These are phyloP conservation scores for Thermomyces lanuginosus DNA, from an alignment of 2,329 filamentous ascomycete species.

Conservation along the genomic window DNA sequence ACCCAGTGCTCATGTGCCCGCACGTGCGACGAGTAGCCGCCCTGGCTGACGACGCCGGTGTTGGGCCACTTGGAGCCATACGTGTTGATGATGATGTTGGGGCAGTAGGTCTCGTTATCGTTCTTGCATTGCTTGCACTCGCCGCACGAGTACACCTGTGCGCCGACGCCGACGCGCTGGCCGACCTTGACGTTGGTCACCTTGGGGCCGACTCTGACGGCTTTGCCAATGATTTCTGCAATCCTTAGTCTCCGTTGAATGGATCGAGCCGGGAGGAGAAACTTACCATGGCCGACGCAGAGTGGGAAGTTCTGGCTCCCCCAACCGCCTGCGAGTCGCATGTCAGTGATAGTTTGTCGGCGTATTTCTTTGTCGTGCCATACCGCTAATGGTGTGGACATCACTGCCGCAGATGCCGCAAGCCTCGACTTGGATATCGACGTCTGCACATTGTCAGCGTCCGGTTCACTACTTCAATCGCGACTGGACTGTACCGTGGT, in stretches of 20 bases:
- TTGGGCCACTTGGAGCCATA: constrained; percentile 38
- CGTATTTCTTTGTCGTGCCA: constrained; percentile 1
- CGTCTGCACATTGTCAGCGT: constrained; percentile 35
- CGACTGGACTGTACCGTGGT: constrained; percentile 39
- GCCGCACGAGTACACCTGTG: constrained; percentile 49
- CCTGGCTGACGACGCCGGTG: constrained; percentile 43
- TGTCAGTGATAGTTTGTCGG: neutral
- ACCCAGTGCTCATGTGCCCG: constrained; percentile 22
- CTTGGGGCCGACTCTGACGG: constrained; percentile 49
- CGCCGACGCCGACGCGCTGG: constrained; percentile 52
- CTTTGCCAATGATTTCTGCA: constrained; percentile 51
- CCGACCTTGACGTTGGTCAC: constrained; percentile 46
- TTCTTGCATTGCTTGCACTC: constrained; percentile 49
- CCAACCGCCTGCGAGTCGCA: constrained; percentile 32
- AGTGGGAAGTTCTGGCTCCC: constrained; percentile 36
- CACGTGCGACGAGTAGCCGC: constrained; percentile 18
- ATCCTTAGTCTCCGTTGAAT: no score
- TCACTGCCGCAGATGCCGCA: constrained; percentile 64
- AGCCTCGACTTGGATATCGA: constrained; percentile 73
- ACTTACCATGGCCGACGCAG: constrained; percentile 35
- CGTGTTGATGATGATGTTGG: constrained; percentile 34
- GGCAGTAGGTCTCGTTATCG: constrained; percentile 53
- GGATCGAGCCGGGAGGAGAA: neutral
- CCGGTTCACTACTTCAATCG: neutral
- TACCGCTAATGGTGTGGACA: constrained; percentile 47